Conservation (phyloP, 108 stramenopile species). For the Nitzschia sp. region DNA sequence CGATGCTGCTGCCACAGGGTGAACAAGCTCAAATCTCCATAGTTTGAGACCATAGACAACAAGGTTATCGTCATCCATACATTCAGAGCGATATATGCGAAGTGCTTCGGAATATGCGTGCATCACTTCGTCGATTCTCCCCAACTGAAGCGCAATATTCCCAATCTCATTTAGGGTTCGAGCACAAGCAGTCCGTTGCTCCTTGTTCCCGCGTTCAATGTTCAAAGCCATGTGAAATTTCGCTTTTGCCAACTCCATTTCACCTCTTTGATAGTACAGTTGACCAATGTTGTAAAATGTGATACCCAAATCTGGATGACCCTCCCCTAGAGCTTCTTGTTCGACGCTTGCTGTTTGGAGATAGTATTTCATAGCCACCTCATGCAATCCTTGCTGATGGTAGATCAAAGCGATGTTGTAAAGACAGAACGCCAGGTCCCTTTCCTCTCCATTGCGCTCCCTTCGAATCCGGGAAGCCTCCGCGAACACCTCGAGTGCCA, state of each 20-base stretch:
- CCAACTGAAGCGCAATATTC: slow-evolving; percentile 55
- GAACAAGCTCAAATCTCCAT: slow-evolving; percentile 47
- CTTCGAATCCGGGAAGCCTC: slow-evolving; percentile 58
- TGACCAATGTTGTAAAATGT: slow-evolving; percentile 62
- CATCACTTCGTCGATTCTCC: slow-evolving; percentile 43
- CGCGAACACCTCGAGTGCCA: slow-evolving; percentile 46
- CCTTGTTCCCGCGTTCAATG: slow-evolving; percentile 41
- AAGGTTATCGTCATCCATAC: slow-evolving; percentile 40
- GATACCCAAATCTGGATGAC: slow-evolving; percentile 52
- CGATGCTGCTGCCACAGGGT: slow-evolving; percentile 38
- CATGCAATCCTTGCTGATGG: slow-evolving; percentile 51
- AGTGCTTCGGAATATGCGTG: slow-evolving; percentile 51
- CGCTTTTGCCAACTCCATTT: slow-evolving; percentile 41
- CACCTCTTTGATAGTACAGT: slow-evolving; percentile 50
- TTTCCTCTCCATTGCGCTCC: slow-evolving; percentile 3
- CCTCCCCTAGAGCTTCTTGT: slow-evolving; percentile 31
- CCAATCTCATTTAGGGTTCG: slow-evolving; percentile 71
- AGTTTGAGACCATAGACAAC: slow-evolving; percentile 35
- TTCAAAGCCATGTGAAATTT: slow-evolving; percentile 43
- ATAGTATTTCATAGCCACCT: slow-evolving; percentile 60
- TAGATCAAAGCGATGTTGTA: slow-evolving; percentile 68
- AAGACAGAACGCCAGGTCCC: slow-evolving; percentile 47
- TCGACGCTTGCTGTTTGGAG: slow-evolving; percentile 51
- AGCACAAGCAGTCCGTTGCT: slow-evolving; percentile 39
- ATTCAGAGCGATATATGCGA: slow-evolving; percentile 45